Evolutionary conservation across 2,329 filamentous ascomycete species (phyloP), one percentile per base, ranked within the genome.

Genomic region (Calonectria montana): DNA sequence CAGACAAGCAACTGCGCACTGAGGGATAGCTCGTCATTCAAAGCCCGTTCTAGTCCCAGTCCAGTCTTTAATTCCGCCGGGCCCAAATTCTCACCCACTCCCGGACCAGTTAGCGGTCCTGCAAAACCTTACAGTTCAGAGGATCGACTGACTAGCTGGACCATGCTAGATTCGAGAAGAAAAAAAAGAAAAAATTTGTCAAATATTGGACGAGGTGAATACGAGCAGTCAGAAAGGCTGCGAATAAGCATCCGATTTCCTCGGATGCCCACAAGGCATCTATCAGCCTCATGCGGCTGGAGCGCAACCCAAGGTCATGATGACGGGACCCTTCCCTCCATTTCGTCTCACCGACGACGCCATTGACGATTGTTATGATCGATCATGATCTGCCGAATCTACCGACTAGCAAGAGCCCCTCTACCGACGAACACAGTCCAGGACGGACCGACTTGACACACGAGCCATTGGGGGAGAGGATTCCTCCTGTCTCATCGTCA

Each of bases 291-390:
- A 18, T 41, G 39, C 37, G 64, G 41, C 59, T 70, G 62, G 68
- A 70, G 39, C 35, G 27, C 43, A 74, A 48, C 41, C 66, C 50
- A 47, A 53, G 62, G 70, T 75, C 71, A 74, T 72, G 69, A 65
- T 66, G 66, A 61, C 67, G 59, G 67, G 67, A 15, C 29, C 8
- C 69, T 69, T 65, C 71, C 70, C 67, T 72, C 75, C 66, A 67
- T 65, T 21, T 69, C 64, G 65, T 62, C 62, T 43, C 23, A 37
- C 35, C 41, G 70, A 71, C 43, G 47, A 72, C 68, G 70, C 75
- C 68, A 73, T 76, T 76, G 67, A 74, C 69, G 74, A 72, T 39
- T 43, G 75, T 67, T 71, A 59, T 63, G 61, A 75, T 71, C 74
- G 69, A 67, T 57, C 43, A 63, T 70, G 70, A 76, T 72, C 70